Conservation (phyloP, 2,329 filamentous ascomycete species). For the Septoria petroselini region DNA sequence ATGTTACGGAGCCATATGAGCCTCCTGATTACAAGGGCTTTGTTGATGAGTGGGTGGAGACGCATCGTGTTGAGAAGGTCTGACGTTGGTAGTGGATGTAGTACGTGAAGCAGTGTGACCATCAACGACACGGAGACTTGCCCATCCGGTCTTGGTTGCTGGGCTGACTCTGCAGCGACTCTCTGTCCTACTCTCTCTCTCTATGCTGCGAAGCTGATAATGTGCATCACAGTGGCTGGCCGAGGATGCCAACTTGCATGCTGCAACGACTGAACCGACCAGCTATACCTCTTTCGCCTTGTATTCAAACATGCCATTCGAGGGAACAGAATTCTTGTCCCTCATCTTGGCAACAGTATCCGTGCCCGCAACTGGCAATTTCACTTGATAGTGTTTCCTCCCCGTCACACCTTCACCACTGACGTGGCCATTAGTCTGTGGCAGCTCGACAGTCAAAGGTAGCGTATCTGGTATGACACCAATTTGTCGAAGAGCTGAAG, state of each 20-base stretch:
- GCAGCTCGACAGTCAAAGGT: slow-evolving; percentile 53
- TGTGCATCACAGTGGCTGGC: no score
- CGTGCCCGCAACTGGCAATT: slow-evolving; percentile 58
- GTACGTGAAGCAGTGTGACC: no score
- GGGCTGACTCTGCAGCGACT: background rate
- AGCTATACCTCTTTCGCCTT: slow-evolving; percentile 22
- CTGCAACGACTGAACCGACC: no score
- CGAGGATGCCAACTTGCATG: no score
- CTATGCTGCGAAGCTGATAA: no score
- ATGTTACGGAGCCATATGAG: slow-evolving; percentile 57
- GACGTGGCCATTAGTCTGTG: slow-evolving; percentile 19
- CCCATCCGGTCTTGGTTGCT: no score
- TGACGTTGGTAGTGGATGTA: slow-evolving; percentile 2
- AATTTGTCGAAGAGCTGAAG: slow-evolving; percentile 58
- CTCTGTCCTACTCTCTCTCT: no score
- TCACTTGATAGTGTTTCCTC: slow-evolving; percentile 55
- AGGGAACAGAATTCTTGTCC: slow-evolving; percentile 49
- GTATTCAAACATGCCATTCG: slow-evolving; percentile 56
- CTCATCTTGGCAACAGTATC: slow-evolving; percentile 54
- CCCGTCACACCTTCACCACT: slow-evolving; percentile 22
- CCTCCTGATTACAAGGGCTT: slow-evolving; percentile 57
- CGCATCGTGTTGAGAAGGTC: slow-evolving; percentile 9
- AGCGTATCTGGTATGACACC: slow-evolving; percentile 64
- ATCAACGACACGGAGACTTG: no score
- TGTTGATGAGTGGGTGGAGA: slow-evolving; percentile 51